Conservation (phyloP, 2,329 filamentous ascomycete genomes). For the Colletotrichum orchidophilum region DNA sequence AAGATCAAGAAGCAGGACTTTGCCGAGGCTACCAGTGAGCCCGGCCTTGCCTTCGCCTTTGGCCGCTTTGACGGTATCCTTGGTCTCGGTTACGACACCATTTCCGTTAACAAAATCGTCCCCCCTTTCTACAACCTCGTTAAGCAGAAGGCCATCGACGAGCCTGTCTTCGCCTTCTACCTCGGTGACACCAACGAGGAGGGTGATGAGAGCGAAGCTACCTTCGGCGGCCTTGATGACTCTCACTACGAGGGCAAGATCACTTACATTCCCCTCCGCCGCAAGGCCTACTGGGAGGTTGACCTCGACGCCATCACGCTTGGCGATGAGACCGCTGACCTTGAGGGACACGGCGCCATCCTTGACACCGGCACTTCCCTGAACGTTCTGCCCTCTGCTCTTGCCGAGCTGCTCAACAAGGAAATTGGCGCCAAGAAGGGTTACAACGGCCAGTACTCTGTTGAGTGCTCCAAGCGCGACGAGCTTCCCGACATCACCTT, state of each 20-base stretch:
- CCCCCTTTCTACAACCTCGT: constrained; percentile 98
- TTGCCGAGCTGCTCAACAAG: constrained; percentile 96
- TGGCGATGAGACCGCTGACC: constrained; percentile 84
- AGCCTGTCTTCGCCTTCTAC: constrained; percentile 97
- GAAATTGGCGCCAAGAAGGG: constrained; percentile 98
- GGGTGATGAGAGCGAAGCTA: constrained; percentile 82
- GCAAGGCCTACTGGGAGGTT: constrained; percentile 99
- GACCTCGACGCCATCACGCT: constrained; percentile 93
- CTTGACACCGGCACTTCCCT: constrained; percentile 98
- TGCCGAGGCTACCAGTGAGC: constrained; percentile 94
- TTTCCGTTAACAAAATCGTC: constrained; percentile 95
- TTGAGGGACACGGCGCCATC: constrained; percentile 95
- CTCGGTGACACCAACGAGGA: constrained; percentile 77
- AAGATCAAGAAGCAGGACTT: constrained; percentile 91
- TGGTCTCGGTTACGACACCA: constrained; percentile 92
- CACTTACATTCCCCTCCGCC: constrained; percentile 91
- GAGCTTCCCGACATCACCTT: constrained; percentile 91
- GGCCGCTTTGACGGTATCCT: constrained; percentile 97
- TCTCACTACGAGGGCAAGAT: constrained; percentile 85
- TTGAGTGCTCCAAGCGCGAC: constrained; percentile 88
- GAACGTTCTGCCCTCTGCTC: constrained; percentile 89
- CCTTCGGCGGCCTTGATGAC: constrained; percentile 90
- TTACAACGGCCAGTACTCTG: constrained; percentile 94
- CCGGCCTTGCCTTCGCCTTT: constrained; percentile 96
- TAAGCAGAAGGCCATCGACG: constrained; percentile 87